These are phyloP conservation scores for Neurospora africana DNA, from an alignment of 495 filamentous ascomycete genomes.

Conservation along the genomic window DNA sequence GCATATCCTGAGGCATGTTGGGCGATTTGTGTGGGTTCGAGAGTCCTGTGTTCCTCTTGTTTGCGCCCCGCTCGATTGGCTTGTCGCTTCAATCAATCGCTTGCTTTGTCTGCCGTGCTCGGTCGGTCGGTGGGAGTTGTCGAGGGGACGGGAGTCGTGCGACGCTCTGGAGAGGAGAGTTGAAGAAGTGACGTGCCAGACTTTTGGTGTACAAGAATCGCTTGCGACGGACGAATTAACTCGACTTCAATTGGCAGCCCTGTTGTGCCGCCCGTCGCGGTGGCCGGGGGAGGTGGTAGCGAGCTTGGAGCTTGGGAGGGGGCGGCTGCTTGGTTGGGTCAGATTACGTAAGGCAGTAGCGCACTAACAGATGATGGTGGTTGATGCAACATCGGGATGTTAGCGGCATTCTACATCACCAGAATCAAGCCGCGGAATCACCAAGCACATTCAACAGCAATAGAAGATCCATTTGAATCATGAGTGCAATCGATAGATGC, in stretches of 20 bases:
- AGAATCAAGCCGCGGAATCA: background rate
- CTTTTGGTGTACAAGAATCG: background rate
- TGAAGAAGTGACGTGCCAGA: background rate
- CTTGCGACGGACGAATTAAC: background rate
- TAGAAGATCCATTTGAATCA: background rate
- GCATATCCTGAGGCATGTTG: conserved; percentile 79
- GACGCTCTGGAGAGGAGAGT: background rate
- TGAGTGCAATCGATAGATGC: background rate
- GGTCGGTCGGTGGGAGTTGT: background rate
- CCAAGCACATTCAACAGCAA: background rate
- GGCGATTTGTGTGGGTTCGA: conserved; percentile 10
- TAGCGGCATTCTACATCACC: background rate
- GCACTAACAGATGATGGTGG: background rate
- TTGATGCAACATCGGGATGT: background rate
- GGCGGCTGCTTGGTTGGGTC: background rate
- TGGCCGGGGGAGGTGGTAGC: background rate
- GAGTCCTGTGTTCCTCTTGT: conserved; percentile 3
- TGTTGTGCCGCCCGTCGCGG: background rate
- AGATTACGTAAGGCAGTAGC: background rate
- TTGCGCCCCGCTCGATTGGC: background rate
- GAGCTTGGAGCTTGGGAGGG: background rate
- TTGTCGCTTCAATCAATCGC: background rate
- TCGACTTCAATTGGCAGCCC: background rate
- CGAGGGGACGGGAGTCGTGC: background rate
- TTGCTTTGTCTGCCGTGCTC: background rate